Conservation (phyloP, 441 rosid species). For the Adansonia rubrostipa region DNA sequence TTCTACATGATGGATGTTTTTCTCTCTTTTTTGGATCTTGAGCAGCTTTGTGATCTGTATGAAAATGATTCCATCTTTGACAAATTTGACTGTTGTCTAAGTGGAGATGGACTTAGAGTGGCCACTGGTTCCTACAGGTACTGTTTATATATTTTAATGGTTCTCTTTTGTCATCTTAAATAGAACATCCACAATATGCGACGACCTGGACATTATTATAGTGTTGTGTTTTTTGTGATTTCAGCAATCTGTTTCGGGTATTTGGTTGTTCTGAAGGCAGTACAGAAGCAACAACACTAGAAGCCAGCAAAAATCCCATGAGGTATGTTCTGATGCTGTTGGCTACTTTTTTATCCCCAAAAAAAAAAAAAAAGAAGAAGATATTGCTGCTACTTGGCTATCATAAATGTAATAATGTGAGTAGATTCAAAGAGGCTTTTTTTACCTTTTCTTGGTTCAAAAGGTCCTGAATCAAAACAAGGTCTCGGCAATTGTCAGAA, state of each 20-base stretch:
- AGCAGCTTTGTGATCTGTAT: conserved; percentile 88
- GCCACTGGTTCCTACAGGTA: conserved; percentile 98
- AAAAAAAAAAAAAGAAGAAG: neutral
- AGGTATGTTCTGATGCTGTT: conserved; percentile 49
- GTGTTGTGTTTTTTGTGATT: conserved; percentile 15
- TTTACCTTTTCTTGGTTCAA: neutral
- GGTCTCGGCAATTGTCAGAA: neutral
- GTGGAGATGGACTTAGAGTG: conserved; percentile 85
- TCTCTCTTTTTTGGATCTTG: neutral
- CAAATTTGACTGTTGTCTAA: conserved; percentile 91
- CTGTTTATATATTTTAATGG: conserved; percentile 4
- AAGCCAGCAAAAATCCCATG: conserved; percentile 96
- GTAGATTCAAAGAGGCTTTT: too few relatives aligned
- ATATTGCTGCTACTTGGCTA: neutral
- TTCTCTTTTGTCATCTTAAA: neutral
- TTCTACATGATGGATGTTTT: neutral
- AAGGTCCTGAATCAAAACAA: conserved; percentile 13
- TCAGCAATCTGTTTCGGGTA: conserved; percentile 90
- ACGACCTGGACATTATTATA: conserved; percentile 8
- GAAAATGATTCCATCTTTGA: conserved; percentile 97
- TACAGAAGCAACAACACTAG: conserved; percentile 74
- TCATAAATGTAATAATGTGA: neutral
- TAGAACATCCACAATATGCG: neutral
- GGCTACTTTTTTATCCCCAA: neutral
- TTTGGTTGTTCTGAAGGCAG: conserved; percentile 76